Evolutionary conservation across 169 alveolate genomes (phyloP), one percentile per base, ranked within the genome.

Genomic region (Eimeria tenella): DNA sequence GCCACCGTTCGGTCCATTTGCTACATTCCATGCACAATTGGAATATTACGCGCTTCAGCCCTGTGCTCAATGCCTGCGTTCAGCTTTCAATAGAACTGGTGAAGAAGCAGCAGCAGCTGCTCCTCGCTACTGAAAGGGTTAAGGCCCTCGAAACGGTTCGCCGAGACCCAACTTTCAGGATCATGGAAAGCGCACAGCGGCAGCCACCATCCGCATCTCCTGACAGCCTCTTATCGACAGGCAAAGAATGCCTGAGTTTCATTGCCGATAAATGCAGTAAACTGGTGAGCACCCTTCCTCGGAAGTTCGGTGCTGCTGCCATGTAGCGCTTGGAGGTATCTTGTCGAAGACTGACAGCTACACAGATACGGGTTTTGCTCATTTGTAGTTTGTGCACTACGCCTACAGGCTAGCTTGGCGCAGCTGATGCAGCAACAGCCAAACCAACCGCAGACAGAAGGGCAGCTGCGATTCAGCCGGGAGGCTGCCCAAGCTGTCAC

Each of bases 21-120:
- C 42, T 31, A 31, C 42, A 31, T 31, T 31, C 42, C 42, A 31
- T 31, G 42, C 42, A 31, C 42, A 2, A 31, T 31, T 31, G 42
- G 42, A 31, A 31, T 31, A 15, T n/a, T 0, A 60, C 70, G 15
- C 15, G n/a, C 70, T n/a, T 60, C 70, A 15, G 70, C n/a, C 23
- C 70, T 15, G n/a, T 15, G 70, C 70, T 60, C 79, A 19, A 9
- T 23, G 62, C 53, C 63, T 53, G 90, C 5, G 50, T 83, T 58
- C 91, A 83, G 91, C 5, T 83, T 58, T 83, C 91, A 62, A 60
- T 31, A 8, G 79, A 23, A 42, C 23, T 83, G 62, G 23, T 83
- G 77, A 58, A 21, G 23, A 83, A 83, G 62, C 91, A 83, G 91
- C 77, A 31, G 65, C 79, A 62, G 77, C 77, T 83, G 58, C 91